Evolutionary conservation across 176 grass and related monocot species (phyloP).

Genomic region (Oryza longistaminata): DNA sequence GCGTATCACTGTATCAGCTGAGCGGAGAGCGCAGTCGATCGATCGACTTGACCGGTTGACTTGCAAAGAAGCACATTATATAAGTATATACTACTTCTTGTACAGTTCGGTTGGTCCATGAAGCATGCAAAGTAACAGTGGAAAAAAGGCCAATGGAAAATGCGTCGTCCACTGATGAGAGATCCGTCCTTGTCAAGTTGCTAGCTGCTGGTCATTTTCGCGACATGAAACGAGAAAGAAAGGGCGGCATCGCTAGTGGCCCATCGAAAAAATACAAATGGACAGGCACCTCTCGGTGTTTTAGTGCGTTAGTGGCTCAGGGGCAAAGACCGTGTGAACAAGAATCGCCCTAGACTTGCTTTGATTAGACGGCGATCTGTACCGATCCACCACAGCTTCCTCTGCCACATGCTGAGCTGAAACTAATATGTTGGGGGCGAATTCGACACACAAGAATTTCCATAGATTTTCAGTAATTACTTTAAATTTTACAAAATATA

Average conservation of each 20-base stretch:
- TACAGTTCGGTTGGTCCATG: not conserved
- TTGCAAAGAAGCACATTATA: not conserved
- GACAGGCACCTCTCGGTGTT: not conserved
- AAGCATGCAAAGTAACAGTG: not conserved
- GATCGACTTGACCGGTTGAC: not conserved
- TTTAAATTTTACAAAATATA: too few species aligned
- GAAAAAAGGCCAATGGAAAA: not conserved
- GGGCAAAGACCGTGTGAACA: not conserved
- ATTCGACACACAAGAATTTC: not conserved
- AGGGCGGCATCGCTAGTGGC: not conserved
- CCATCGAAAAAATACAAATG: not conserved
- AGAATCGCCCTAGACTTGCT: not conserved
- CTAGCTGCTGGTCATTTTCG: constrained; percentile 18
- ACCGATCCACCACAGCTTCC: not conserved
- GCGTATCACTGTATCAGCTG: too few species aligned
- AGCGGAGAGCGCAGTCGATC: not conserved
- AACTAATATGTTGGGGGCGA: not conserved
- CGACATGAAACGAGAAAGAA: not conserved
- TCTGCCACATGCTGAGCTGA: not conserved
- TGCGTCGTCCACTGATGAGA: not conserved
- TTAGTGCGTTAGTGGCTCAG: not conserved
- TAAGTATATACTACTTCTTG: not conserved
- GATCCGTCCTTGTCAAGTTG: not conserved
- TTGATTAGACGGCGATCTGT: not conserved
- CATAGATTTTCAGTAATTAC: too few species aligned